These are phyloP conservation scores for Microdochium nivale DNA, from an alignment of 2,329 filamentous ascomycete genomes.

Conservation along the genomic window DNA sequence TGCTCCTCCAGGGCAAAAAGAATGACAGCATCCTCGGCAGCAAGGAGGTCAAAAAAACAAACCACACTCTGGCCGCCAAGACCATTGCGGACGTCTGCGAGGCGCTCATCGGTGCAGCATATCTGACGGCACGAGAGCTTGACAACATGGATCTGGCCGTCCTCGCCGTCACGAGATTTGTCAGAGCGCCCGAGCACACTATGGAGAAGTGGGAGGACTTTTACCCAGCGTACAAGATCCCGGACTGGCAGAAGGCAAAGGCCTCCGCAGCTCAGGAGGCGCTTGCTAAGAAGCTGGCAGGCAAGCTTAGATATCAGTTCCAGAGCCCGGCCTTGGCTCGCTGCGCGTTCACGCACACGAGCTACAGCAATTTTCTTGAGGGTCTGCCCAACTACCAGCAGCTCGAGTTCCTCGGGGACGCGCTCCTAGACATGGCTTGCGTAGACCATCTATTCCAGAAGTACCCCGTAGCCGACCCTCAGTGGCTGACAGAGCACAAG, in stretches of 20 bases:
- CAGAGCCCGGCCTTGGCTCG: constrained; percentile 65
- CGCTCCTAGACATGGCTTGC: constrained; percentile 77
- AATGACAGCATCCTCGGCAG: constrained; percentile 56
- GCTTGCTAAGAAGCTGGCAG: constrained; percentile 55
- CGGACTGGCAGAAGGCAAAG: constrained; percentile 58
- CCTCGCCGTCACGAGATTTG: constrained; percentile 58
- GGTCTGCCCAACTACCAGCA: constrained; percentile 83
- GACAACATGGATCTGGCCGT: constrained; percentile 48
- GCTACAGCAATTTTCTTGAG: constrained; percentile 66
- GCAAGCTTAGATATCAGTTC: constrained; percentile 55
- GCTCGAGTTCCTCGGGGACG: constrained; percentile 85
- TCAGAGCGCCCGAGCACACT: constrained; percentile 59
- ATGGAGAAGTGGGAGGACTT: constrained; percentile 69
- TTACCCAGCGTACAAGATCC: constrained; percentile 56
- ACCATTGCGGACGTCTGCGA: constrained; percentile 91
- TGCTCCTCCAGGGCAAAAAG: constrained; percentile 64
- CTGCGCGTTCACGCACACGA: constrained; percentile 84
- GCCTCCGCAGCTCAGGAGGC: constrained; percentile 60
- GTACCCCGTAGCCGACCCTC: constrained; percentile 74
- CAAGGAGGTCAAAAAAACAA: constrained; percentile 33
- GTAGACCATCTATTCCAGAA: constrained; percentile 73
- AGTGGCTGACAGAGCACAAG: constrained; percentile 98
- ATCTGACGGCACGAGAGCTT: constrained; percentile 37
- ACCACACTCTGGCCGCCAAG: constrained; percentile 74
- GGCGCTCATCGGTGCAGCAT: constrained; percentile 82